Base-by-base conservation (phyloP, 805 yeast genomes). In the Ogataea naganishii region DNA sequence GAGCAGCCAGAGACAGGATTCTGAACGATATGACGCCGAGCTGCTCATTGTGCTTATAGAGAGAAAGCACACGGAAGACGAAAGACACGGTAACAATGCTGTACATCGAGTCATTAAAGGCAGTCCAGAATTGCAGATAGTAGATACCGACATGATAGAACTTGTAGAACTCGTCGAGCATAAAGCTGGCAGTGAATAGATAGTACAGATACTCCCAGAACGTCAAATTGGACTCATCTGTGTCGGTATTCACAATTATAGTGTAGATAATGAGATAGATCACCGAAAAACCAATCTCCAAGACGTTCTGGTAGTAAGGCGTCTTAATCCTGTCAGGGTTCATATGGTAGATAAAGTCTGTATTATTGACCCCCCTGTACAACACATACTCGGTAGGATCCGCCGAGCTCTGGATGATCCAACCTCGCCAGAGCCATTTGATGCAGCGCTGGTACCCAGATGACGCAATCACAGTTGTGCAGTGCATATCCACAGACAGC, bases 351-450 rank as follows among this genome's bases (percentile, higher is more conserved):
- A 55, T 39, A 35, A 81, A 59, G 10, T 64, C 58, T 4, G 74
- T 58, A 15, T 75, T 72, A 1, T 74, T 63, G 10, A 76, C 69
- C 1, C 74, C 75, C 37, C 65, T 69, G 51, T 79, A 83, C 33
- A 77, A 46, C 16, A 72, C 76, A 43, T 80, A 85, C 11, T 75
- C 73, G 15, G 70, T 66, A 5, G 92, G 83, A 47, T 83, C 84
- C 10, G 51, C 53, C 9, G 75, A 71, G 14, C 80, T 70, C 54
- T 84, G 95, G 29, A 81, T 66, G 38, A 85, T 81, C 94, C 95
- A 83, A 18, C 96, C 96, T 33, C 88, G 62, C 96, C 96, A 85
- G 28, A 85, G 54, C 94, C 95, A 85, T 41, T 78, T 75, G 45
- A 84, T 68, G 57, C 95, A 83, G 31, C 94, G 60, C 53, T 85